Base-by-base conservation (phyloP, 2,329 filamentous ascomycete species). In the Epichloe festucae region DNA sequence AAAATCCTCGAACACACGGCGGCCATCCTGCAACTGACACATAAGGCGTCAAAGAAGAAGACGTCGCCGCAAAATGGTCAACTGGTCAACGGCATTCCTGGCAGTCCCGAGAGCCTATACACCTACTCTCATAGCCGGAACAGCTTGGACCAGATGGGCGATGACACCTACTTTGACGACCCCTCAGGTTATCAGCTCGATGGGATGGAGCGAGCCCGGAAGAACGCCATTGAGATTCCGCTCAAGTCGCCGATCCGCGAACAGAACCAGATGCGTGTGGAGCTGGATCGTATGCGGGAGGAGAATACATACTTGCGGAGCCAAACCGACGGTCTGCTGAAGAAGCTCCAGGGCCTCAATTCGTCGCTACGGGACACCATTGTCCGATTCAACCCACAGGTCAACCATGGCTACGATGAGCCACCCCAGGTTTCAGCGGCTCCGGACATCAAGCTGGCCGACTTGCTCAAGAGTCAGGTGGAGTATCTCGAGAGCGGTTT, bases 1-100 rank as follows among this genome's bases (percentile, higher is more conserved):
- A 80, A 82, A 55, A 71, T 98, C 44, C 72, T 97, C 48, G 83
- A 91, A 65, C 93, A 98, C 65, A 97, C 91, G 0, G 90, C 93
- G 14, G 91, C 88, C 44, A 87, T 98, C 40, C 72, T 98, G 50
- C 89, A 95, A 63, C 78, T 95, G 66, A 94, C 90, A 8, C 90
- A 97, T 67, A 85, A 84, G 59, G 81, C 79, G 0, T 74, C 85
- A n/a, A 85, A 79, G 61, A 79, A 78, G 57, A 71, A 71, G 50
- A 60, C 69, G 3, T 65, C 71, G 7, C 69, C 73, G 48, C 67
- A 70, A 2, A 67, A 65, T 36, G 64, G 65, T 1, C 68, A 70
- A 45, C 62, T 70, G 6, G 63, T 72, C 41, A 77, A 78, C 52
- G 79, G 77, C 19, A 80, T 87, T 55, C 85, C 85, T 5, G 82